Conservation (phyloP, 768 basidiomycete genomes). For the Trametes sanguinea region DNA sequence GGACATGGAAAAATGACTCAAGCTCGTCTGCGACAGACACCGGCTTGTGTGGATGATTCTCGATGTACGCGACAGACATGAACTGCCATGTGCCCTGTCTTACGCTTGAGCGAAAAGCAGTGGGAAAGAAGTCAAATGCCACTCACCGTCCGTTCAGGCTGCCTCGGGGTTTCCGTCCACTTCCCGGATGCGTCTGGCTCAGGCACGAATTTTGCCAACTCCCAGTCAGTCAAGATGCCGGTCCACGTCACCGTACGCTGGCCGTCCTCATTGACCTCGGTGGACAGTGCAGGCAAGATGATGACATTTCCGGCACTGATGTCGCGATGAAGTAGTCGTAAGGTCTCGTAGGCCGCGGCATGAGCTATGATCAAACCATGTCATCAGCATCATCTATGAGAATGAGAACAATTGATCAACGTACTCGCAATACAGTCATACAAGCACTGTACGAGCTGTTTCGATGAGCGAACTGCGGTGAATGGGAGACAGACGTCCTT, state of each 20-base stretch:
- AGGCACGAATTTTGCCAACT: background rate
- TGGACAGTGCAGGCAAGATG: background rate
- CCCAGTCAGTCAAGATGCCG: conserved; percentile 3
- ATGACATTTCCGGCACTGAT: conserved; percentile 7
- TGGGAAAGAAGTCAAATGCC: no score
- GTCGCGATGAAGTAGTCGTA: background rate
- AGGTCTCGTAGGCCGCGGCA: background rate
- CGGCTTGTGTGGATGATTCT: no score
- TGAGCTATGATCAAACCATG: background rate
- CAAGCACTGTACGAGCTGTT: conserved; percentile 8
- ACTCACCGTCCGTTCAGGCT: no score
- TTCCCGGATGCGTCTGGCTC: no score
- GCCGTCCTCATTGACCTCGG: background rate
- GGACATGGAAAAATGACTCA: no score
- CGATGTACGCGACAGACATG: no score
- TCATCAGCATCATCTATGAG: no score
- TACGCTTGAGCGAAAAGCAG: no score
- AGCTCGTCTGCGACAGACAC: no score
- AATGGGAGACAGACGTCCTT: conserved; percentile 13
- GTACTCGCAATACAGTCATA: conserved; percentile 1
- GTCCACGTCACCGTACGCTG: background rate
- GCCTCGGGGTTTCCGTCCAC: no score
- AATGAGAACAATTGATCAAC: background rate
- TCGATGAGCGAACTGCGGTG: background rate
- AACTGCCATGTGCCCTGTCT: background rate